Evolutionary conservation across 2,329 filamentous ascomycete species (phyloP), one percentile per base, ranked within the genome.

Genomic region (Periconia sp.): DNA sequence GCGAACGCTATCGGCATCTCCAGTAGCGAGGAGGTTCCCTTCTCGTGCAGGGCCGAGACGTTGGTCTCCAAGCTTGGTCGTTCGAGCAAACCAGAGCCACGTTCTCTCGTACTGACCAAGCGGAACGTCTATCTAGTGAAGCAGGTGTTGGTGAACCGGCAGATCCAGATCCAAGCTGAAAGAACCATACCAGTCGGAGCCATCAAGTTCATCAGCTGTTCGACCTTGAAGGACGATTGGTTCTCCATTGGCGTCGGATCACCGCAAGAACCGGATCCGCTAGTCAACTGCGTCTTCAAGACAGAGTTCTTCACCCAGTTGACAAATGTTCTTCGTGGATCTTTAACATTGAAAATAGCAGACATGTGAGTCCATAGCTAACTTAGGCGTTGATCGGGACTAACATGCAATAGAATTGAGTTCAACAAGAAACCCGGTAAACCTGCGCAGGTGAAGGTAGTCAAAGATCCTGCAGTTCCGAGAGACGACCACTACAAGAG

Each of bases 361-460:
- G 86, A 94, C 19, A 80, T 79, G 46, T 79, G 66, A 73, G 76
- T 70, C 33, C 5, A 21, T n/a, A 10, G 4, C 38, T 9, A 23
- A 28, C 21, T 19, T 40, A 19, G 9, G 21, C 26, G 15, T 24
- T 16, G 28, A 16, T 15, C 13, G 13, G 9, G 5, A 42, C 63
- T 72, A 56, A 72, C 47, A 33, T 11, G 16, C 44, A 15, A 40
- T 52, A 80, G 74, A 4, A 92, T 99, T 57, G 89, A 96, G 67
- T 99, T 96, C 71, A 92, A 92, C 65, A 99, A 97, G 80, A 99
- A 99, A 73, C 94, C 94, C 1, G 89, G 89, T 41, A 99, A 99
- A 75, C 81, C 89, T 69, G 88, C 92, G 40, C 73, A 84, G 5
- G 88, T 99, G 64, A 97, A 97, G 75, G 89, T 89, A 7, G 65